A percentile compares a stretch with the other conserved stretches of the same genome.
Evolutionary conservation across 306 rosid species (phyloP).

Genomic region (Vigna nakashimae): DNA sequence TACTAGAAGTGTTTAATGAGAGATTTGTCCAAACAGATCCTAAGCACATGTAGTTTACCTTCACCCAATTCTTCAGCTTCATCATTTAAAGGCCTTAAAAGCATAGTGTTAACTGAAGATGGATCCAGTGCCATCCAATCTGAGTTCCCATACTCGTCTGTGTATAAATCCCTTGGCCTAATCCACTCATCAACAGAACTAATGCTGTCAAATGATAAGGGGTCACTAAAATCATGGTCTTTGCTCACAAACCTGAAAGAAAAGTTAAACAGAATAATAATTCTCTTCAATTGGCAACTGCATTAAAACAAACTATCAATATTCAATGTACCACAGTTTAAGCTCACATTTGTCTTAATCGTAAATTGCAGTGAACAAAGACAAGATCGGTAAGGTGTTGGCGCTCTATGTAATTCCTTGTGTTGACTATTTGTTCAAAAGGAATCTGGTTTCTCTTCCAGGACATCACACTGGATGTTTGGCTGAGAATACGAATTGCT

Average conservation of each 20-base stretch:
- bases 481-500: slow-evolving; percentile 87
- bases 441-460: slow-evolving; percentile 64
- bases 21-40: neutral
- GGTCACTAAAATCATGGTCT: slow-evolving; percentile 65
- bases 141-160: slow-evolving; percentile 64
- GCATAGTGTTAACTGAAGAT: slow-evolving; percentile 57
- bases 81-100: slow-evolving; percentile 60
- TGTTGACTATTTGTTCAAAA: slow-evolving; percentile 59
- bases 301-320: slow-evolving; percentile 31
- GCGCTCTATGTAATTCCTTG: slow-evolving; percentile 77
- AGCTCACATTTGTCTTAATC: slow-evolving; percentile 58
- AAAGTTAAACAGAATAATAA: slow-evolving; percentile 41
- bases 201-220: slow-evolving; percentile 63
- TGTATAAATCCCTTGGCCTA: slow-evolving; percentile 53
- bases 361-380: slow-evolving; percentile 64
- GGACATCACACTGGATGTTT: slow-evolving; percentile 67
- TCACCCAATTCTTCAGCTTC: slow-evolving; percentile 71
- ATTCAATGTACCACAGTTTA: slow-evolving; percentile 26
- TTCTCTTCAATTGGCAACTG: slow-evolving; percentile 35
- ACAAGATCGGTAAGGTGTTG: slow-evolving; percentile 82
- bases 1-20: too few species aligned
- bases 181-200: slow-evolving; percentile 77
- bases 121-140: slow-evolving; percentile 76
- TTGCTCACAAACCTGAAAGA: slow-evolving; percentile 59
- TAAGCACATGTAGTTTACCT: slow-evolving; percentile 52